phyloP scores from a whole-genome alignment of 805 yeast genomes.

The Starmerella etchellsii region DNA sequence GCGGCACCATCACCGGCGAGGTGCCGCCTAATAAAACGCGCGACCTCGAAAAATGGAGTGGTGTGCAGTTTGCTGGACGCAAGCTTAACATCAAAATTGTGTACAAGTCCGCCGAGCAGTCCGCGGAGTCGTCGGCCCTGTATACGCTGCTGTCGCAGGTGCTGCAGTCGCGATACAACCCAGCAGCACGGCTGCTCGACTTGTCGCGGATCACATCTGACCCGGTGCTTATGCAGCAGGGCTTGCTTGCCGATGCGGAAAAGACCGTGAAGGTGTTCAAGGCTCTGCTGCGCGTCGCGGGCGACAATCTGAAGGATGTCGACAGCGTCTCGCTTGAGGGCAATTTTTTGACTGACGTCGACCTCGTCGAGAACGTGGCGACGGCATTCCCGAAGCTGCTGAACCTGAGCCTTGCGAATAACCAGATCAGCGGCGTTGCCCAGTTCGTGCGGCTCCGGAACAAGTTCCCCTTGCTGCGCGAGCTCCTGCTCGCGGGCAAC shows the following conservation, averaged over 20 bases:
- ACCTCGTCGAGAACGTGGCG: constrained; percentile 49
- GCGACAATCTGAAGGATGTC: constrained; percentile 38
- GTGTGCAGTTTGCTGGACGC: constrained; percentile 73
- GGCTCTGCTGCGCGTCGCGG: constrained; percentile 75
- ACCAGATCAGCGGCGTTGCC: constrained; percentile 46
- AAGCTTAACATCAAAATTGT: constrained; percentile 40
- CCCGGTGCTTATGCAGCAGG: constrained; percentile 43
- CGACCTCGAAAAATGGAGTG: constrained; percentile 47
- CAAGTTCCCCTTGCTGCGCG: constrained; percentile 61
- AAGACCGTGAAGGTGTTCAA: constrained; percentile 74
- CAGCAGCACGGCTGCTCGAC: constrained; percentile 53
- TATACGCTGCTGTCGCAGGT: constrained; percentile 51
- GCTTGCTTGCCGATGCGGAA: constrained; percentile 48
- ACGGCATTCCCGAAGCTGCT: constrained; percentile 60
- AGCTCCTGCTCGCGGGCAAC: constrained; percentile 64
- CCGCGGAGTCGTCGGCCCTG: constrained; percentile 28
- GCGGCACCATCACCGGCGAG: constrained; percentile 45
- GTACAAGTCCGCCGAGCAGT: constrained; percentile 5
- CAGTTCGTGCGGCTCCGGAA: constrained; percentile 63
- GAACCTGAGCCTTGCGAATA: constrained; percentile 71
- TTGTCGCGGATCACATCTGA: constrained; percentile 54
- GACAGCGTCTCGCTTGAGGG: constrained; percentile 43
- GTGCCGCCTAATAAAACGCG: constrained; percentile 50
- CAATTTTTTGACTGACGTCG: constrained; percentile 52
- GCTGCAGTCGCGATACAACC: constrained; percentile 53